Base-by-base conservation (phyloP, 1,139 yeast genomes). In the Arxiozyma telluris region DNA sequence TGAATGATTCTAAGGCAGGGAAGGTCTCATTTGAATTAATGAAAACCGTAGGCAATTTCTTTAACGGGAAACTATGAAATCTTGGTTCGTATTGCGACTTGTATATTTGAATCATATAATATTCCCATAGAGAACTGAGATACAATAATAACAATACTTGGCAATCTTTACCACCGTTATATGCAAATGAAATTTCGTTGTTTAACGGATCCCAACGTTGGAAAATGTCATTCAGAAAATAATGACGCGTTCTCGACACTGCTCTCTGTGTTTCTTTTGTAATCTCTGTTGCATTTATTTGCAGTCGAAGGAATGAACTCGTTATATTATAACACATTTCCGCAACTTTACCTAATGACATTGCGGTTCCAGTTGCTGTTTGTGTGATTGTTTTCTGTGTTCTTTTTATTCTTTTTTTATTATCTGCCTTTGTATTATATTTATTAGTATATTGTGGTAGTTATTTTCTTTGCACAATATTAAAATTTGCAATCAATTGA, bases 91-190 rank as follows among this genome's bases (percentile, higher is more conserved):
- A 65, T 34, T 63, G 67, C 11, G 66, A 59, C 12, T 44, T 47
- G 11, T 54, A 38, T 9, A 58, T 53, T 23, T 58, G 56, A 1
- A 54, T 42, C 18, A 57, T 38, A 34, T 59, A 68, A 46, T 57
- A 64, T 53, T 67, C 70, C 66, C 70, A 68, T 8, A 69, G 53
- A 50, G 70, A 64, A 51, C 69, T 59, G 30, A 69, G 53, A 51
- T 69, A 69, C 9, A 69, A 44, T 25, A 69, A 52, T 27, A 69
- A 52, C 17, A 69, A 51, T 1, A 66, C 72, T 51, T 69, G 71
- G 50, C 71, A 69, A 54, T 69, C 72, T 54, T 69, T 69, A 6
- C 72, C 72, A 21, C 72, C 72, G 52, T 69, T 69, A 53, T 66
- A 69, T 1, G 71, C 67, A 52, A 69, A 66, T 2, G 71, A 64